These are phyloP conservation scores for Aspergillus thermomutatus DNA, from an alignment of 2,329 filamentous ascomycete species.

Conservation along the genomic window DNA sequence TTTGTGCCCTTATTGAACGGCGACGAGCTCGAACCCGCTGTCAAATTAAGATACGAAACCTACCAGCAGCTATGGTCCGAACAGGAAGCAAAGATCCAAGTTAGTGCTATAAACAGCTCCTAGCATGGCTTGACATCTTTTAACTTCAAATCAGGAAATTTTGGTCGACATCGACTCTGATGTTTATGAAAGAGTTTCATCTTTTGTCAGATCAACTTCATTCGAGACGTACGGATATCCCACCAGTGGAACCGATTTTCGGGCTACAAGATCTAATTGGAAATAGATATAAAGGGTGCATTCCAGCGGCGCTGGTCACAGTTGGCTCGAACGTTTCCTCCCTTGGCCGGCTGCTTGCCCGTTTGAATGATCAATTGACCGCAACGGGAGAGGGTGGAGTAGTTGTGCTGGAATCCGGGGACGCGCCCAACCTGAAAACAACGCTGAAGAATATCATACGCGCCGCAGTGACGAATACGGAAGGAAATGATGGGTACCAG, in stretches of 20 bases:
- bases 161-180: constrained; percentile 39
- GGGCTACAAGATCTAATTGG: constrained; percentile 11
- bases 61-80: constrained; percentile 40
- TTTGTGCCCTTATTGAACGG: constrained; percentile 42
- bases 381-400: constrained; percentile 32
- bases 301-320: constrained; percentile 42
- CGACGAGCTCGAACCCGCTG: constrained; percentile 30
- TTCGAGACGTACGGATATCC: constrained; percentile 31
- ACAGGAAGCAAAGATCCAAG: constrained; percentile 40
- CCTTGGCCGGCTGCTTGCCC: constrained; percentile 35
- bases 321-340: constrained; percentile 44
- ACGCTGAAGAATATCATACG: constrained; percentile 47
- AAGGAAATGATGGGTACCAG: constrained; percentile 39
- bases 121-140: constrained; percentile 1
- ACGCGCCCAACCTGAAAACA: constrained; percentile 45
- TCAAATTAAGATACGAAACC: constrained; percentile 33
- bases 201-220: constrained; percentile 36
- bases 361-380: constrained; percentile 34
- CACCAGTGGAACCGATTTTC: not conserved
- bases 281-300: constrained; percentile 35
- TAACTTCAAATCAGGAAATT: constrained; percentile 25
- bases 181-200: constrained; percentile 35
- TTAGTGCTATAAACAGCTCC: constrained; percentile 12
- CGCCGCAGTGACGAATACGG: constrained; percentile 35
- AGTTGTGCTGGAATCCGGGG: constrained; percentile 42